phyloP scores from a whole-genome alignment of 305 asterid genomes.

The Fraxinus greggii region DNA sequence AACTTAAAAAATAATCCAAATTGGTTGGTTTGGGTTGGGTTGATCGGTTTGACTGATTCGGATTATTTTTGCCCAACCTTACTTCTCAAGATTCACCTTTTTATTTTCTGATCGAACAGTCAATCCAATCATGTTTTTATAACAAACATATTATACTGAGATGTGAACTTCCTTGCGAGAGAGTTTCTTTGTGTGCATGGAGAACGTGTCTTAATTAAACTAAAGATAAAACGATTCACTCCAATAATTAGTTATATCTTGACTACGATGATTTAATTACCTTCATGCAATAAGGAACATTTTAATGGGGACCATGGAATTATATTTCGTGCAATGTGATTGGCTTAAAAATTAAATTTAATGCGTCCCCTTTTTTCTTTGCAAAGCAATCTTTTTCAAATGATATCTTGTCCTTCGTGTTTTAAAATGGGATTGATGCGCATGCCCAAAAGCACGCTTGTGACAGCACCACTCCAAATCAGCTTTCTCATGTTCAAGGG shows the following conservation, averaged over 20 bases:
- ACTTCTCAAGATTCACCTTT: too few relatives aligned
- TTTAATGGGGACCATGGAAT: background rate
- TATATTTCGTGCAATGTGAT: background rate
- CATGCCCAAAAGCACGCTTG: conserved; percentile 4
- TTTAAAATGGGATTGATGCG: background rate
- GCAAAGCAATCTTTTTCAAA: background rate
- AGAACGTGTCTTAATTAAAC: background rate
- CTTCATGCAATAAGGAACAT: background rate
- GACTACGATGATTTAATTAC: background rate
- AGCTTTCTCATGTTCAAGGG: conserved; percentile 2
- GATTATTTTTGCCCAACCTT: too few relatives aligned
- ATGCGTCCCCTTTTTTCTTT: background rate
- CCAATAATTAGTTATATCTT: background rate
- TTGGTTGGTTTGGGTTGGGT: too few relatives aligned
- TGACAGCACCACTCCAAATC: background rate
- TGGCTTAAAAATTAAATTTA: background rate
- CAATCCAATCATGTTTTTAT: background rate
- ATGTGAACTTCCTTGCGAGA: background rate
- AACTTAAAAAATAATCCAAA: too few relatives aligned
- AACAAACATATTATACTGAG: background rate
- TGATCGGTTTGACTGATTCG: too few relatives aligned
- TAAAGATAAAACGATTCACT: background rate
- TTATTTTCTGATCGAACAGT: too few relatives aligned
- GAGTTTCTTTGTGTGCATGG: background rate
- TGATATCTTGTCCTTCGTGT: background rate